Evolutionary conservation across 768 basidiomycete species (phyloP).

Genomic region (Lentinula boryana): DNA sequence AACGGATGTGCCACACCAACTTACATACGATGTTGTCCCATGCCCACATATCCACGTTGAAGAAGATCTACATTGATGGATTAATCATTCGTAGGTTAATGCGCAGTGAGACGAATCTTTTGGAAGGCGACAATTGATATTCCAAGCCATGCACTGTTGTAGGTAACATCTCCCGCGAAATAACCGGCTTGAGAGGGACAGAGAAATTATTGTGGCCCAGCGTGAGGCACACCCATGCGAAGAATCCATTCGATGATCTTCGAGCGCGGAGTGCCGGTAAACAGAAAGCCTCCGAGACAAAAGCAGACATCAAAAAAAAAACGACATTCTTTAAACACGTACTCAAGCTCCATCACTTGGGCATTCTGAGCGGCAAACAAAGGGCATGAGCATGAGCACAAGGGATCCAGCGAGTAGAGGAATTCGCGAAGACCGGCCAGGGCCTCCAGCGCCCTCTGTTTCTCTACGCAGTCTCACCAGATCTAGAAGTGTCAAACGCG

Average conservation of each 20-base stretch:
- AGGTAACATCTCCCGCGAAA: neutral
- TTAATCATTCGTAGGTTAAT: neutral
- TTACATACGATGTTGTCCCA: neutral
- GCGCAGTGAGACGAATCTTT: neutral
- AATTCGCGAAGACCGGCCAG: slow-evolving; percentile 5
- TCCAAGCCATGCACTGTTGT: neutral
- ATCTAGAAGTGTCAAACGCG: neutral
- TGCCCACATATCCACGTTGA: neutral
- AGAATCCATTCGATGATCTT: neutral
- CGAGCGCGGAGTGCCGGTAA: neutral
- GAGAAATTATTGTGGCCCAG: neutral
- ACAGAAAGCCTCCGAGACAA: neutral
- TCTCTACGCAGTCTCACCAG: neutral
- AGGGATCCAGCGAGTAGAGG: slow-evolving; percentile 1
- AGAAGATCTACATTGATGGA: neutral
- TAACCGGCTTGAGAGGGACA: neutral
- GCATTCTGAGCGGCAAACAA: neutral
- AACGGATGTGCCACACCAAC: neutral
- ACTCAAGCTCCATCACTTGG: neutral
- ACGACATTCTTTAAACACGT: neutral
- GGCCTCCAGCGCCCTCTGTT: slow-evolving; percentile 1
- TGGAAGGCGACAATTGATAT: neutral
- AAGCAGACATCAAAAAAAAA: neutral
- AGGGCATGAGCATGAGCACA: neutral
- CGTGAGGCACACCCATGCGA: neutral